phyloP scores from a whole-genome alignment of 495 filamentous ascomycete species.

The Daldinia caldariorum region DNA sequence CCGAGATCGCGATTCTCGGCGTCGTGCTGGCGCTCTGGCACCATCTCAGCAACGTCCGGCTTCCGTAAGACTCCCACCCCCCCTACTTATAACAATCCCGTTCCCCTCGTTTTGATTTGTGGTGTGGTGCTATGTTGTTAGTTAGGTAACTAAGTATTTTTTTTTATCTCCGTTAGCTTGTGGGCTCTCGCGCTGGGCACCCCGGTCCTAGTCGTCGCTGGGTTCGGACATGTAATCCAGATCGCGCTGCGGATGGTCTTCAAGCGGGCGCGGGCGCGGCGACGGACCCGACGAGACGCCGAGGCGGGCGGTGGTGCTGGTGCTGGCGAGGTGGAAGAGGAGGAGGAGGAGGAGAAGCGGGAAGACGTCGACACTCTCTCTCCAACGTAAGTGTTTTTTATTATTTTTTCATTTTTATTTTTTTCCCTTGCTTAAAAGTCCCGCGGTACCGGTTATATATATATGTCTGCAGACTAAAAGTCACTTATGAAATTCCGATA shows the following conservation, averaged over 20 bases:
- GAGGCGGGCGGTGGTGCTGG: slow-evolving; percentile 5
- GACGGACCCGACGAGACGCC: neutral
- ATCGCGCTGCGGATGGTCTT: slow-evolving; percentile 34
- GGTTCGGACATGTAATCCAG: slow-evolving; percentile 54
- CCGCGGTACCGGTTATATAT: too few species aligned
- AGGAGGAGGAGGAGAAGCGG: neutral
- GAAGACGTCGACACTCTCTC: neutral
- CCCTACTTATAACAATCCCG: too few species aligned
- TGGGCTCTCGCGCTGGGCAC: slow-evolving; percentile 62
- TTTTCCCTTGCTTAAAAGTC: too few species aligned
- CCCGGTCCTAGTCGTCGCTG: slow-evolving; percentile 59
- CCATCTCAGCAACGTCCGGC: slow-evolving; percentile 49
- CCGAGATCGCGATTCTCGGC: slow-evolving; percentile 60
- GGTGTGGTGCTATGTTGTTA: too few species aligned
- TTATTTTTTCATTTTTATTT: too few species aligned
- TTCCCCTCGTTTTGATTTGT: too few species aligned
- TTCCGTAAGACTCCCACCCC: slow-evolving; percentile 47
- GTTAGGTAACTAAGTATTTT: slow-evolving; percentile 3
- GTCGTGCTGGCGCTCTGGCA: slow-evolving; percentile 55
- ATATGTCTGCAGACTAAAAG: too few species aligned
- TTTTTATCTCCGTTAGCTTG: slow-evolving; percentile 33
- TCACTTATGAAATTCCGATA: neutral
- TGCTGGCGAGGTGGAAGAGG: too few species aligned
- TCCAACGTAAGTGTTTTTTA: slow-evolving; percentile 11
- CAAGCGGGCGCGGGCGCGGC: slow-evolving; percentile 15